These are phyloP conservation scores for Echium plantagineum DNA, from an alignment of 257 asterid genomes.

Conservation along the genomic window DNA sequence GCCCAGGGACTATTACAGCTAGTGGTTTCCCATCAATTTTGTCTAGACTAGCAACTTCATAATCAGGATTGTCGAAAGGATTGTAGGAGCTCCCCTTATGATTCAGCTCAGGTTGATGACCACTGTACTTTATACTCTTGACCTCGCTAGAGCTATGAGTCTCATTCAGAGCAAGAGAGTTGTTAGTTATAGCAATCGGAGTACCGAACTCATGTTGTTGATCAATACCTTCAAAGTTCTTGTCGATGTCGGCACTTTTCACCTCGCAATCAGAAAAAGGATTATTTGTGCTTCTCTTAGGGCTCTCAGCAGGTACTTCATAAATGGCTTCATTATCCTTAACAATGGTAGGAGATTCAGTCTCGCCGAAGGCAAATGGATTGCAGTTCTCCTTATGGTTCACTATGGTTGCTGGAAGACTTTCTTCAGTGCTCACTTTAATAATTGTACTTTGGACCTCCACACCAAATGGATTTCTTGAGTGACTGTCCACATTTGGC, in stretches of 20 bases:
- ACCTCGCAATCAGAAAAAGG: neutral
- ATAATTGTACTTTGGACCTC: slow-evolving; percentile 3
- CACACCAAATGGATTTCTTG: neutral
- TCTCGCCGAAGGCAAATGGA: neutral
- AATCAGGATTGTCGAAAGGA: neutral
- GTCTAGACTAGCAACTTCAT: slow-evolving; percentile 2
- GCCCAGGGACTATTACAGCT: slow-evolving; percentile 9
- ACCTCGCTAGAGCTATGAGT: neutral
- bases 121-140: slow-evolving; percentile 5
- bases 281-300: neutral
- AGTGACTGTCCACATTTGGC: neutral
- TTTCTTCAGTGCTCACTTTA: slow-evolving; percentile 6
- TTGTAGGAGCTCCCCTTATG: slow-evolving; percentile 1
- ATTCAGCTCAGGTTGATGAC: neutral
- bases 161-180: neutral
- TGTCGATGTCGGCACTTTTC: neutral
- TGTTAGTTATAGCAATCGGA: neutral
- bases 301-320: neutral
- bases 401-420: neutral
- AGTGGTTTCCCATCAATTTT: slow-evolving; percentile 7
- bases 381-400: neutral
- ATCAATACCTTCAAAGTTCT: neutral
- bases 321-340: neutral
- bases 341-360: neutral
- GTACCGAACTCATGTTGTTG: neutral